phyloP scores from a whole-genome alignment of 2,329 filamentous ascomycete genomes.

The Aspergillus vadensis region DNA sequence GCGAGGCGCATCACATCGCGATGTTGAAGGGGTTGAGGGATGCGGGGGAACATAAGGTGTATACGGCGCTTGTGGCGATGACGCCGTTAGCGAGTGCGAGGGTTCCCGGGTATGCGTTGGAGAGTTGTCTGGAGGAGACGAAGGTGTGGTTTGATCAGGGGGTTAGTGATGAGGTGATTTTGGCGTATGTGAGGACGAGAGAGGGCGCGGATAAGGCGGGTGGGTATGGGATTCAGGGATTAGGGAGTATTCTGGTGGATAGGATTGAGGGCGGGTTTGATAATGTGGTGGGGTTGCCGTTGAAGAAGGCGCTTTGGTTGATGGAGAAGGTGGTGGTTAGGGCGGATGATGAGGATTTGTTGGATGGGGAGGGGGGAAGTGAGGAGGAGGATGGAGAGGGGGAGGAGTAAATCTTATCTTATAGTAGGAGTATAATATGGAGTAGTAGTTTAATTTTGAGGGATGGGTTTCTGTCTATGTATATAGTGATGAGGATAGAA shows the following conservation, averaged over 20 bases:
- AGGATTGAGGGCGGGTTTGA: constrained; percentile 87
- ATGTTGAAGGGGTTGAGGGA: constrained; percentile 86
- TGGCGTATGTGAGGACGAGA: constrained; percentile 68
- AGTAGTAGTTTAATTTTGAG: too few relatives aligned
- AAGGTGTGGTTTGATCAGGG: constrained; percentile 79
- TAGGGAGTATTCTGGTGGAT: constrained; percentile 84
- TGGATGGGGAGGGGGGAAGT: constrained; percentile 42
- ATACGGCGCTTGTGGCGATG: constrained; percentile 83
- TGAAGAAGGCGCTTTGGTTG: constrained; percentile 73
- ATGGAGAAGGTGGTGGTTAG: constrained; percentile 86
- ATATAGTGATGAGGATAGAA: not conserved
- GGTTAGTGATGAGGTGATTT: constrained; percentile 78
- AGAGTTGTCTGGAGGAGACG: constrained; percentile 85
- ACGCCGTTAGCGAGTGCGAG: constrained; percentile 76
- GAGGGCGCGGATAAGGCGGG: constrained; percentile 97
- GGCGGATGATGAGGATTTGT: constrained; percentile 59
- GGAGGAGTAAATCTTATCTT: too few relatives aligned
- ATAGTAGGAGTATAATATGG: too few relatives aligned
- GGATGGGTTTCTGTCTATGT: too few relatives aligned
- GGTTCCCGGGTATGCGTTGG: constrained; percentile 82
- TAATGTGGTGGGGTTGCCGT: constrained; percentile 89
- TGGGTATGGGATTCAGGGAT: constrained; percentile 90
- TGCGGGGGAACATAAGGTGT: constrained; percentile 74
- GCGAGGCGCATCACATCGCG: constrained; percentile 74
- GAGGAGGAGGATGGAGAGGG: constrained; percentile 22